These are phyloP conservation scores for Medicago lupulina DNA, from an alignment of 306 rosid species.

Conservation along the genomic window DNA sequence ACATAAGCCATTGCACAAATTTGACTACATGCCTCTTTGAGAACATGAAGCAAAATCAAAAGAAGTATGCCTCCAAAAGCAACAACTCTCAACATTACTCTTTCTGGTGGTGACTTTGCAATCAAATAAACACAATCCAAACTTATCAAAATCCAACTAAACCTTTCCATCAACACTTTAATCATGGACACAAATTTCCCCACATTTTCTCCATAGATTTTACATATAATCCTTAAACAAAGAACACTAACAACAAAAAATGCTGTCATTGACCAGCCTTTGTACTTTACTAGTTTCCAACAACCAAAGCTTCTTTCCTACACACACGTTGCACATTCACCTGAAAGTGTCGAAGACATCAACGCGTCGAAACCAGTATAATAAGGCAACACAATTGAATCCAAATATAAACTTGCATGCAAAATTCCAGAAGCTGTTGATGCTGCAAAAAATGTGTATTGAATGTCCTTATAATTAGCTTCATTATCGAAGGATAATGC, in stretches of 20 bases:
- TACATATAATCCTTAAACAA: constrained; percentile 66
- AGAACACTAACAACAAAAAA: constrained; percentile 69
- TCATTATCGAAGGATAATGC: constrained; percentile 67
- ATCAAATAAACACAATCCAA: constrained; percentile 66
- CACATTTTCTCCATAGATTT: constrained; percentile 45
- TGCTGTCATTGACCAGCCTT: constrained; percentile 85
- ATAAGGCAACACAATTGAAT: constrained; percentile 74
- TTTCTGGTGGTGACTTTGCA: constrained; percentile 59
- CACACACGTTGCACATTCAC: constrained; percentile 88
- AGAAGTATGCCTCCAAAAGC: constrained; percentile 59
- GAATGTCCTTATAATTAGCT: constrained; percentile 52
- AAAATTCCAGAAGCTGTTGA: constrained; percentile 85
- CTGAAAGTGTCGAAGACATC: constrained; percentile 64
- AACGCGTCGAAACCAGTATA: constrained; percentile 85
- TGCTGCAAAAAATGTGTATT: constrained; percentile 71
- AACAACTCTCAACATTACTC: constrained; percentile 51
- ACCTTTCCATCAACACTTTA: constrained; percentile 52
- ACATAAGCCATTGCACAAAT: constrained; percentile 36
- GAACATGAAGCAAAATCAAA: constrained; percentile 49
- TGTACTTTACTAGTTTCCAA: constrained; percentile 70
- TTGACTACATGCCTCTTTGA: constrained; percentile 45
- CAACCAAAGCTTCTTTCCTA: constrained; percentile 65
- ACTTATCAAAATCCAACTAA: constrained; percentile 62
- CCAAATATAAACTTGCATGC: constrained; percentile 83
- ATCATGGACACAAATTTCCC: constrained; percentile 39